Conservation (phyloP, 768 basidiomycete species). For the Suillus sp. region DNA sequence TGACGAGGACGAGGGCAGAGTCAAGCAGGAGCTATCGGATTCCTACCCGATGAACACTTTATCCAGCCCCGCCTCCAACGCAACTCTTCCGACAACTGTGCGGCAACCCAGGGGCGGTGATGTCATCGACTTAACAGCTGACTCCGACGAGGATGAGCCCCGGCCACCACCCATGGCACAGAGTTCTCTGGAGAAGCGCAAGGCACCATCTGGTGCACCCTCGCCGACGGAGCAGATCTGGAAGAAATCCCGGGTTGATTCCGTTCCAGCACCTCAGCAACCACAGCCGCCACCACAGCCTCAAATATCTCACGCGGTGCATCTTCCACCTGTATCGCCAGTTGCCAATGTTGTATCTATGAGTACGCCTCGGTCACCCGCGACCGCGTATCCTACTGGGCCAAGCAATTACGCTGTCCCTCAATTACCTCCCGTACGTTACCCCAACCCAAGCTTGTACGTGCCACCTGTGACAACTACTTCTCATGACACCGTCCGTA, state of each 20-base stretch:
- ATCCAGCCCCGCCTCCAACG: slow-evolving; percentile 36
- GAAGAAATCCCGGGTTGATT: slow-evolving; percentile 62
- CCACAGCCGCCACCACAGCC: slow-evolving; percentile 8
- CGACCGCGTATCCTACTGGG: slow-evolving; percentile 20
- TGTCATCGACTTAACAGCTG: slow-evolving; percentile 85
- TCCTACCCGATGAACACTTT: slow-evolving; percentile 53
- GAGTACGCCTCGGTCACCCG: slow-evolving; percentile 10
- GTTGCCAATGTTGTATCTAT: slow-evolving; percentile 8
- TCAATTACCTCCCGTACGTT: slow-evolving; percentile 31
- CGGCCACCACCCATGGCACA: slow-evolving; percentile 20
- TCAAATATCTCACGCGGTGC: slow-evolving; percentile 10
- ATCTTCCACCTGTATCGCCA: slow-evolving; percentile 32
- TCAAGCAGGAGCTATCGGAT: slow-evolving; percentile 75
- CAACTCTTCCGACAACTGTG: slow-evolving; percentile 22
- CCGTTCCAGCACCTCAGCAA: slow-evolving; percentile 16
- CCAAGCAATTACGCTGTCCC: slow-evolving; percentile 24
- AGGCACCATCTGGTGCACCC: slow-evolving; percentile 49
- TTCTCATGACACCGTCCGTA: slow-evolving; percentile 25
- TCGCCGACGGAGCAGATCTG: slow-evolving; percentile 69
- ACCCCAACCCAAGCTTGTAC: slow-evolving; percentile 22
- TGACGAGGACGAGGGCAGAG: slow-evolving; percentile 60
- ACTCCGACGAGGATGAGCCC: slow-evolving; percentile 71
- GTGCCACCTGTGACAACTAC: slow-evolving; percentile 12
- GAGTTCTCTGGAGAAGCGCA: slow-evolving; percentile 56
- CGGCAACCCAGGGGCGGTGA: slow-evolving; percentile 43